Conservation (phyloP, 768 basidiomycete species). For the Suillus plorans region DNA sequence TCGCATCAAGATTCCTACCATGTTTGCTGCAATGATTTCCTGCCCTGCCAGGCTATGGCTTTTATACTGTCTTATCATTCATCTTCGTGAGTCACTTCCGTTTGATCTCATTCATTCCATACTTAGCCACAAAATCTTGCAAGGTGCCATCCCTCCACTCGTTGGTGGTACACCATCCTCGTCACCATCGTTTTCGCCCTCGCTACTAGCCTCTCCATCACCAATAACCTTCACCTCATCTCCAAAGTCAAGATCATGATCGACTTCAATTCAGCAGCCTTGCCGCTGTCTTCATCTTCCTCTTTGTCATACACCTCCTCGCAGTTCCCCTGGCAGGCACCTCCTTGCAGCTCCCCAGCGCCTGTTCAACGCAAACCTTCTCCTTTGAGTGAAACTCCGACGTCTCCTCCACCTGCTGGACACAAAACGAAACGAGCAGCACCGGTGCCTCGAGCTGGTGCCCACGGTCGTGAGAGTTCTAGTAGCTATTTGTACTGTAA, state of each 20-base stretch:
- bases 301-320: slow-evolving; percentile 52
- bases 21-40: neutral
- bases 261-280: slow-evolving; percentile 22
- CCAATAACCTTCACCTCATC: slow-evolving; percentile 52
- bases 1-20: neutral
- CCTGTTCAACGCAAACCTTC: no score
- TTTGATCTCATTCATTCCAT: no score
- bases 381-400: no score
- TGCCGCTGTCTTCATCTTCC: slow-evolving; percentile 47
- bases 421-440: neutral
- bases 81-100: no score
- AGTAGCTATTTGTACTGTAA: neutral
- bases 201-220: slow-evolving; percentile 55
- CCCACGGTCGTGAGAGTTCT: neutral
- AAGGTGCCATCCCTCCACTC: no score
- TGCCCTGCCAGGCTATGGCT: no score
- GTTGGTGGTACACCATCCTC: slow-evolving; percentile 20
- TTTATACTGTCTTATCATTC: no score
- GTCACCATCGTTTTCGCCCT: slow-evolving; percentile 33
- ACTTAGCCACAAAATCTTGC: no score
- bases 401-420: neutral
- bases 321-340: no score
- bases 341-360: no score
- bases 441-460: no score
- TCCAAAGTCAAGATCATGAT: slow-evolving; percentile 57